These are phyloP conservation scores for Cutaneotrichosporon sp. DNA, from an alignment of 1,284 basidiomycete species.

Conservation along the genomic window DNA sequence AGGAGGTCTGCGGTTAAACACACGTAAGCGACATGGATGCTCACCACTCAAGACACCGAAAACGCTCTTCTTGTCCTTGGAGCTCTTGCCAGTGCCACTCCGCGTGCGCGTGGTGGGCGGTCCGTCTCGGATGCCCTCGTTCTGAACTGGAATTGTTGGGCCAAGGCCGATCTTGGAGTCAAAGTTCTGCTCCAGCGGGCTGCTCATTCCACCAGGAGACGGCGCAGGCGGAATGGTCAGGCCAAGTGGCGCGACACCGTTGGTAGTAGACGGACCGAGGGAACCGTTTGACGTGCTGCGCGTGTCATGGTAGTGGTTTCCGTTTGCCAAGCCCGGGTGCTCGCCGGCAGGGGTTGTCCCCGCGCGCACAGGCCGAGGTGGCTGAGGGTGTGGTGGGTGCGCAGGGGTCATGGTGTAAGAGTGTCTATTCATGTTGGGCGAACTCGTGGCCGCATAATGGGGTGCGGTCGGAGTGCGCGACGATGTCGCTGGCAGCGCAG, in stretches of 20 bases:
- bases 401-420: conserved; percentile 20
- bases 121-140: conserved; percentile 35
- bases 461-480: conserved; percentile 15
- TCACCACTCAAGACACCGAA: conserved; percentile 48
- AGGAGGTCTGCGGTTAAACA: conserved; percentile 59
- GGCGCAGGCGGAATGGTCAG: conserved; percentile 28
- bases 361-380: conserved; percentile 41
- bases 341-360: conserved; percentile 43
- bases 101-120: conserved; percentile 37
- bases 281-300: conserved; percentile 6
- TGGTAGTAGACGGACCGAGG: conserved; percentile 4
- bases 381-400: conserved; percentile 13
- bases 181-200: conserved; percentile 32
- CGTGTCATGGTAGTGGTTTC: conserved; percentile 3
- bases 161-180: conserved; percentile 36
- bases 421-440: conserved; percentile 44
- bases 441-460: conserved; percentile 33
- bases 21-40: conserved; percentile 5
- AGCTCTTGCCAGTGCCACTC: conserved; percentile 46
- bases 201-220: background rate
- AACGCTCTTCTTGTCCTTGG: conserved; percentile 48
- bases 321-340: conserved; percentile 14
- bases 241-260: conserved; percentile 15
- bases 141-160: conserved; percentile 16
- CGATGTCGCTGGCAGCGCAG: conserved; percentile 5